Base-by-base conservation (phyloP, 2,329 filamentous ascomycete genomes). In the Tolypocladium ovalisporum region DNA sequence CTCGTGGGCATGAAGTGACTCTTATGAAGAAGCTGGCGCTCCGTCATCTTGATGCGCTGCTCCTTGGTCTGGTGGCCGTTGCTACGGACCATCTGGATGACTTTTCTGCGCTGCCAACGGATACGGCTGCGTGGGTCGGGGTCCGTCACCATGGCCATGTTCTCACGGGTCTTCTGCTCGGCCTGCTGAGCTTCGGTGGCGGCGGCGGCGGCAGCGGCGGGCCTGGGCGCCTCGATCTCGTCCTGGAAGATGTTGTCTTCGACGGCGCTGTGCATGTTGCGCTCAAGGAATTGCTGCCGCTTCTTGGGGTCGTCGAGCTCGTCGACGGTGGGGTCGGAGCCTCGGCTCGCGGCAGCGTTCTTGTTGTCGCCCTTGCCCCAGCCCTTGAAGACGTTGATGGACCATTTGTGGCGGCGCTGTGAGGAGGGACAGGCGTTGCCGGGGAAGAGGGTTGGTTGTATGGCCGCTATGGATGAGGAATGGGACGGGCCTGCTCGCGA, bases 71-170 rank as follows among this genome's bases (percentile, higher is more conserved):
- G 66, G 15, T 63, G 59, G 56, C 74, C 76, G 53, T 87, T 78
- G 60, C 81, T 81, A 55, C 80, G 81, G 54, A 97, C 79, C 70
- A 88, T 83, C 63, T 88, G 84, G 57, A 93, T 87, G 44, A 96
- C 83, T 80, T 92, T 90, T 72, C 87, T 90, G 66, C 89, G 82
- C 75, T 96, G 85, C 84, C 89, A 96, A 58, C 86, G 81, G 56
- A 85, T 76, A 58, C 91, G 83, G 58, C 79, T 79, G 51, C 79
- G 74, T 19, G 92, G 91, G 63, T 88, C 82, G 6, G 94, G 94
- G 70, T 96, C 88, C 52, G 90, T 74, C 34, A 82, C 81, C 57
- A 81, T 76, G 57, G 82, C 80, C 76, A 88, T 81, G 63, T 79
- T 79, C 40, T 78, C 76, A 40, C 66, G 67, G 32, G 73, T 72